Base-by-base conservation (phyloP, 495 filamentous ascomycete genomes). In the Penicillium turbatum region DNA sequence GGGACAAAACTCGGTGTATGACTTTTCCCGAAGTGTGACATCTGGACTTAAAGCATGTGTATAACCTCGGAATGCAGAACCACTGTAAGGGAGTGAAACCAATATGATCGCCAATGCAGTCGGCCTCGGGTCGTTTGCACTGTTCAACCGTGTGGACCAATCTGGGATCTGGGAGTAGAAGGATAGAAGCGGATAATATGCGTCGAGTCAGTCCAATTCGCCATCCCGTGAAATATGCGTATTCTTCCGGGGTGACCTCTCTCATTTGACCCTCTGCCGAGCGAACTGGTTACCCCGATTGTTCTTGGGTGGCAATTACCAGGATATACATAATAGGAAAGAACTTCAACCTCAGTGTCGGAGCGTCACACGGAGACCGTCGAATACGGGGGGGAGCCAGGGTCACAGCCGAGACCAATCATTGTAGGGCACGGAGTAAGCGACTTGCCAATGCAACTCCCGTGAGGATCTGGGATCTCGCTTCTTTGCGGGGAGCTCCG, bases 21-120 rank as follows among this genome's bases (percentile, higher is more conserved):
- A 51, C 53, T 56, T 56, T 55, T 36, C 40, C 54, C 62, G 62
- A 59, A 48, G 52, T 64, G 55, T 50, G 59, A 55, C 59, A 55
- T 62, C 52, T 26, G 38, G 44, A 7, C 13, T 12, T 13, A 6
- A 37, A 19, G 24, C 47, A 49, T 49, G 47, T 49, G 47, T 49
- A 49, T 42, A 42, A 39, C 37, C 37, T 39, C 37, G 37, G 37
- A 39, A 39, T 39, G 3, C 6, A 5, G 35, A 2, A 27, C n/a
- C 29, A 27, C 42, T 16, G 42, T 27, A 31, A 34, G 29, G 43
- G 43, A 34, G 35, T 34, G 30, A 46, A 46, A 34, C 13, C 29
- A 31, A 21, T 35, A 19, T 43, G 46, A 49, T 55, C 45, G 37
- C 53, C 39, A 31, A 55, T 51, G 38, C 47, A 48, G 58, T 61